Base-by-base conservation (phyloP, 306 rosid species). In the Trifolium fragiferum region DNA sequence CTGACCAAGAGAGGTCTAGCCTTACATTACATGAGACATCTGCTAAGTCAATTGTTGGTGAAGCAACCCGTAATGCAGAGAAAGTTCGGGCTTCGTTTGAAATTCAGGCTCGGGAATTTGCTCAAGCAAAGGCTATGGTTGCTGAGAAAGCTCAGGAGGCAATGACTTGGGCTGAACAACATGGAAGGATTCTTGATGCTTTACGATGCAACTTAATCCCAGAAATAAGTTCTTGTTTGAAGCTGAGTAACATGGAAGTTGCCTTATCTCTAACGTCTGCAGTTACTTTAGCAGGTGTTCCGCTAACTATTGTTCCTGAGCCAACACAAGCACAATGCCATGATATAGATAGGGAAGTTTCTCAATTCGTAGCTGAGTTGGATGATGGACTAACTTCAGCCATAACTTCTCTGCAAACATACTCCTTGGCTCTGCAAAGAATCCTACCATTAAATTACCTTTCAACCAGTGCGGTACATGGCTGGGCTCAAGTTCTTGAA, bases 271-370 rank as follows among this genome's bases (percentile, higher is more conserved):
- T 93, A 76, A 89, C 87, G 30, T 86, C 98, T 66, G 97, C 98
- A 2, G 98, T 93, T 79, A 76, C 41, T 55, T 84, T 81, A 72
- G 96, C 98, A 32, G 98, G 98, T 20, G 92, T 93, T 82, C 98
- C 98, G 66, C 80, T 93, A 71, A 91, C 97, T 69, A 85, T 93
- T 79, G 98, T 93, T 86, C 98, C 98, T n/a, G 98, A 93, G 84
- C 98, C 98, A 70, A 93, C 98, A 50, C 98, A 90, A 81, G 96
- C 76, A 75, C 98, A 93, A 69, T 93, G 96, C 84, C 87, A 81
- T 64, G 98, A 93, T 85, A 93, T 93, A 71, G 98, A 93, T 78
- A 84, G 87, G 85, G 97, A 93, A 84, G 89, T 90, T 78, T 86
- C 89, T 86, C 96, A 88, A 47, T 84, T 81, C 73, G 78, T 85